Base-by-base conservation (phyloP, 192 early-diverging fungal genomes). In the Coemansia sp. region DNA sequence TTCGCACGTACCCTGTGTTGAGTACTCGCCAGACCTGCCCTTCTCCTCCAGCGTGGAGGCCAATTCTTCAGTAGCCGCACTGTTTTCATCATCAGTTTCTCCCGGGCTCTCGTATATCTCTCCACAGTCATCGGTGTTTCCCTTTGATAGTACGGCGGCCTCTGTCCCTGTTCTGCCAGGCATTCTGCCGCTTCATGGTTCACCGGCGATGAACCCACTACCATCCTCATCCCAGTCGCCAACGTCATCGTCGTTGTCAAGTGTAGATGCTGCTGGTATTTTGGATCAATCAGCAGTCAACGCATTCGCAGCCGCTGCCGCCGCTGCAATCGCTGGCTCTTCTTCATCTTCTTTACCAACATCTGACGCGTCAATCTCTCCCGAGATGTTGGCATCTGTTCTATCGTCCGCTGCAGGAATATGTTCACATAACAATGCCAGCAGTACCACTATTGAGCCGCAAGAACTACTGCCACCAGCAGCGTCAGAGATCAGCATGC, bases 401-500 rank as follows among this genome's bases (percentile, higher is more conserved):
- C 41, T 68, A 32, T 63, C 66, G 1, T 73, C 72, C 7, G 66
- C 64, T 15, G 66, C 60, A 1, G 48, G 48, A 19, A 13, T 49
- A 16, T 65, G 54, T 18, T 47, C 51, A 22, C 46, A 49, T 26
- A 36, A 21, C 19, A 45, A 55, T 19, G 18, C 6, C 59, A 45
- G 43, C 13, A 45, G 43, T 15, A 15, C 51, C 19, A 12, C 19
- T 49, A 10, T 15, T 41, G 57, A 59, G 16, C 37, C 37, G 8
- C 37, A 37, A 6, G 57, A 59, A 52, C 43, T 39, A 22, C 61
- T 65, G 13, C 47, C 64, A 0, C 36, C 49, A 15, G 64, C 74
- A 5, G 67, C 59, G 39, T 71, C 62, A 4, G 65, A 73, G 65
- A 45, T 73, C 15, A 57, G 60, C 13, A 73, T 73, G 65, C 72